Conservation (phyloP, 371 early-diverging fungal genomes). For the Zychaea mexicana region DNA sequence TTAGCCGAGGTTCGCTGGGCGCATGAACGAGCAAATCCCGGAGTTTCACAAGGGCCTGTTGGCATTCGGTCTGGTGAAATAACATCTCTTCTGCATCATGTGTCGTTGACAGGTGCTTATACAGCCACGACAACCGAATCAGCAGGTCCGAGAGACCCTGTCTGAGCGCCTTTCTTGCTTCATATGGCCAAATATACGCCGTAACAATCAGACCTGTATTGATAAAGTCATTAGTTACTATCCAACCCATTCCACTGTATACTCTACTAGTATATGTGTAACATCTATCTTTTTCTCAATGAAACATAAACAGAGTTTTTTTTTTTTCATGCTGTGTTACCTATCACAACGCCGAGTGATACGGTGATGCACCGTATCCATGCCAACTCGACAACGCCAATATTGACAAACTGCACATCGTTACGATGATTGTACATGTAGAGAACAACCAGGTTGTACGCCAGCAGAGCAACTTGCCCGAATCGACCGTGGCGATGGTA, state of each 20-base stretch:
- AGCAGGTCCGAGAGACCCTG: conserved; percentile 66
- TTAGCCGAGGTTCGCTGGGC: conserved; percentile 81
- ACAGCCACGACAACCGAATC: conserved; percentile 66
- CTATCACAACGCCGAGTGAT: conserved; percentile 59
- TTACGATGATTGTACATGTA: conserved; percentile 69
- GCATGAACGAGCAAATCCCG: conserved; percentile 66
- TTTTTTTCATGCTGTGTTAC: conserved; percentile 6
- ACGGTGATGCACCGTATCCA: conserved; percentile 68
- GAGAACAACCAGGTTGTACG: conserved; percentile 77
- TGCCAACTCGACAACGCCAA: conserved; percentile 62
- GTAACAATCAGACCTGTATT: conserved; percentile 47
- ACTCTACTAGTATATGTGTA: too few species aligned
- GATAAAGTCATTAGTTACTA: neutral
- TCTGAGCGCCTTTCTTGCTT: conserved; percentile 80
- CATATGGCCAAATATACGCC: conserved; percentile 78
- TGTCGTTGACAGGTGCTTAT: conserved; percentile 54
- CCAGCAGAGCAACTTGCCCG: conserved; percentile 75
- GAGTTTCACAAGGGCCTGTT: conserved; percentile 49
- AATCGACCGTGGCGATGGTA: conserved; percentile 69
- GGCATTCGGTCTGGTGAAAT: conserved; percentile 26
- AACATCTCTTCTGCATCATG: conserved; percentile 13
- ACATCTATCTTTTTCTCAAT: neutral
- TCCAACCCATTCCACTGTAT: too few species aligned
- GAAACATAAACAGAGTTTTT: neutral
- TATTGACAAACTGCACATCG: conserved; percentile 52